Conservation (phyloP, 352 stramenopile genomes). For the Phytopythium kandeliae region DNA sequence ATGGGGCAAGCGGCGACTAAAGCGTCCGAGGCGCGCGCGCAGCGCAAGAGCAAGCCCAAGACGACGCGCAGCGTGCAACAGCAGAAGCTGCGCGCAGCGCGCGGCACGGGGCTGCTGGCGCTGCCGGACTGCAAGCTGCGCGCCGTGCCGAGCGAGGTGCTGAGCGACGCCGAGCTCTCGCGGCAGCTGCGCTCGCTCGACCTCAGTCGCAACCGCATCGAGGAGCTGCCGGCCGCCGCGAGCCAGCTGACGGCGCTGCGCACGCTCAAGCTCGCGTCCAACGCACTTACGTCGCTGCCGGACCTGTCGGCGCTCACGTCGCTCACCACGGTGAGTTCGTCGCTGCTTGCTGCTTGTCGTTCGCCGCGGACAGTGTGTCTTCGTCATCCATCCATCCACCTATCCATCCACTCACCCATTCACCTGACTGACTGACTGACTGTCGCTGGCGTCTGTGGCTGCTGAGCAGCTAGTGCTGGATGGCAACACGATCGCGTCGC, state of each 20-base stretch:
- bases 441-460: conserved; percentile 7
- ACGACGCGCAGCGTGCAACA: conserved; percentile 65
- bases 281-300: conserved; percentile 48
- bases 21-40: conserved; percentile 52
- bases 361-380: too few species aligned
- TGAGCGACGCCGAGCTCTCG: conserved; percentile 26
- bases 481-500: conserved; percentile 53
- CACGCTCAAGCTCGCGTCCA: conserved; percentile 68
- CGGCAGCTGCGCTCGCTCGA: conserved; percentile 56
- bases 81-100: conserved; percentile 67
- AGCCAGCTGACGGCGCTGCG: conserved; percentile 43
- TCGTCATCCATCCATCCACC: too few species aligned
- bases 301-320: conserved; percentile 59
- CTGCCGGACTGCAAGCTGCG: conserved; percentile 73
- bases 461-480: conserved; percentile 73
- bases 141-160: conserved; percentile 50
- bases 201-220: conserved; percentile 62
- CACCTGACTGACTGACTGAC: neutral
- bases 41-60: conserved; percentile 81
- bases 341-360: neutral
- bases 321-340: conserved; percentile 50
- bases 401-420: too few species aligned
- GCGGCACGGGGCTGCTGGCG: conserved; percentile 59
- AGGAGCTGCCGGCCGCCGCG: conserved; percentile 37
- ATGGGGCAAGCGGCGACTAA: conserved; percentile 72